Evolutionary conservation across 2,329 filamentous ascomycete species (phyloP).

Genomic region (Talaromyces sp.): DNA sequence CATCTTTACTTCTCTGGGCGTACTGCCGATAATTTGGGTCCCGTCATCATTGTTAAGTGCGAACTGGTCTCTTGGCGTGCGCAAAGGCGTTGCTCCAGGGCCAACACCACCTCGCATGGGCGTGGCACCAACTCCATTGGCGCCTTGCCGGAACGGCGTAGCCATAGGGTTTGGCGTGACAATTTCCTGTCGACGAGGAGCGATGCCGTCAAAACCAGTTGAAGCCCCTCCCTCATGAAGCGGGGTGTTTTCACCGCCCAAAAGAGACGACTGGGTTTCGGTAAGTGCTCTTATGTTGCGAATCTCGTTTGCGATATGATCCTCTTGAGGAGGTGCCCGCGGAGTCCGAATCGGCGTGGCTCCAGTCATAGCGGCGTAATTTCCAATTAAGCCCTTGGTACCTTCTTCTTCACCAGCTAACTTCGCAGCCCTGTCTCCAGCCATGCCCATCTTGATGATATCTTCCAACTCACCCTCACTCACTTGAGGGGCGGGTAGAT

Average conservation of each 20-base stretch:
- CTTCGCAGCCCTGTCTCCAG: constrained; percentile 78
- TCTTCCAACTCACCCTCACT: constrained; percentile 90
- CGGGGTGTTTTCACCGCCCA: constrained; percentile 91
- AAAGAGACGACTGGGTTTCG: constrained; percentile 85
- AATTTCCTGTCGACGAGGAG: constrained; percentile 73
- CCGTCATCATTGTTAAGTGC: constrained; percentile 72
- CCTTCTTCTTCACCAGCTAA: constrained; percentile 73
- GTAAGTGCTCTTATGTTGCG: constrained; percentile 88
- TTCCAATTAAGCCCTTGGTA: constrained; percentile 79
- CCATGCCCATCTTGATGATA: constrained; percentile 97
- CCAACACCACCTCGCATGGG: constrained; percentile 57
- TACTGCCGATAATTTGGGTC: constrained; percentile 65
- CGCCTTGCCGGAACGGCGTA: constrained; percentile 69
- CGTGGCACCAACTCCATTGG: constrained; percentile 65
- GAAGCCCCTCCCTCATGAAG: constrained; percentile 77
- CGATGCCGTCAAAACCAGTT: constrained; percentile 82
- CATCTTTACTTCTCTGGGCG: constrained; percentile 71
- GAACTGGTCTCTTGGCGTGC: constrained; percentile 84
- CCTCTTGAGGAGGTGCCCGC: constrained; percentile 84
- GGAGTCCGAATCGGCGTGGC: constrained; percentile 89
- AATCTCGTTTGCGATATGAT: constrained; percentile 94
- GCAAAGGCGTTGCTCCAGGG: constrained; percentile 76
- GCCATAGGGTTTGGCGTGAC: constrained; percentile 96
- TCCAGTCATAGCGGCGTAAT: constrained; percentile 77
- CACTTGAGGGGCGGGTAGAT: constrained; percentile 84